Percentiles rank a stretch among this genome's conserved stretches.
Evolutionary conservation across 208 protist species (phyloP).

Genomic region (Trypanosoma boissoni): DNA sequence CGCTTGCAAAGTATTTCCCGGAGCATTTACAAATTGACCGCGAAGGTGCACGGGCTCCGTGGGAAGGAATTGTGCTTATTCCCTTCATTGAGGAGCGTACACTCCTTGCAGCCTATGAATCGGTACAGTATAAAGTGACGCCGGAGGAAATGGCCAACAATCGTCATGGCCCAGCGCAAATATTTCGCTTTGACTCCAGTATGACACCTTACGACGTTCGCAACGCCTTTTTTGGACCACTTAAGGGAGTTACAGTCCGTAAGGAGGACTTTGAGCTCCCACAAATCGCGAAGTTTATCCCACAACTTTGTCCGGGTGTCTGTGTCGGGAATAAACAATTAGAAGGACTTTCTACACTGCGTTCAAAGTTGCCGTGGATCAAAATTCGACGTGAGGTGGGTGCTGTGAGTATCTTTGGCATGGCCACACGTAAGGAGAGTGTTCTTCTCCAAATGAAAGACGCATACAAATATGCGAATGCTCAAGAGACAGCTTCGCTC

Average conservation of each 20-base stretch:
- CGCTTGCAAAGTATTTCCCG: slow-evolving; percentile 77
- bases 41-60: slow-evolving; percentile 80
- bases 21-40: slow-evolving; percentile 88
- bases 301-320: slow-evolving; percentile 60
- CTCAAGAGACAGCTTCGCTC: slow-evolving; percentile 36
- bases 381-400: slow-evolving; percentile 45
- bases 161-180: slow-evolving; percentile 47
- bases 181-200: slow-evolving; percentile 63
- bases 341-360: slow-evolving; percentile 80
- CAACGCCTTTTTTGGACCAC: slow-evolving; percentile 56
- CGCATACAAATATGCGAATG: slow-evolving; percentile 19
- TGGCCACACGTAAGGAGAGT: slow-evolving; percentile 64
- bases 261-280: slow-evolving; percentile 59
- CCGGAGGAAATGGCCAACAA: slow-evolving; percentile 76
- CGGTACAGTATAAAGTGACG: slow-evolving; percentile 60
- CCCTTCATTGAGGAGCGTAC: slow-evolving; percentile 88
- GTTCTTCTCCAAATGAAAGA: slow-evolving; percentile 56
- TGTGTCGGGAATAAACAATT: slow-evolving; percentile 47
- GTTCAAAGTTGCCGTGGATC: slow-evolving; percentile 57
- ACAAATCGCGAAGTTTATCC: slow-evolving; percentile 40
- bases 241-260: slow-evolving; percentile 51
- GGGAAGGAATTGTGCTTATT: slow-evolving; percentile 92
- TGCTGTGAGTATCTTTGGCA: slow-evolving; percentile 76
- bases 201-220: slow-evolving; percentile 48
- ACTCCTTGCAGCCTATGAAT: slow-evolving; percentile 72